Evolutionary conservation across 2,329 filamentous ascomycete genomes (phyloP), one percentile per base, ranked within the genome.

Genomic region (Seiridium unicorne): DNA sequence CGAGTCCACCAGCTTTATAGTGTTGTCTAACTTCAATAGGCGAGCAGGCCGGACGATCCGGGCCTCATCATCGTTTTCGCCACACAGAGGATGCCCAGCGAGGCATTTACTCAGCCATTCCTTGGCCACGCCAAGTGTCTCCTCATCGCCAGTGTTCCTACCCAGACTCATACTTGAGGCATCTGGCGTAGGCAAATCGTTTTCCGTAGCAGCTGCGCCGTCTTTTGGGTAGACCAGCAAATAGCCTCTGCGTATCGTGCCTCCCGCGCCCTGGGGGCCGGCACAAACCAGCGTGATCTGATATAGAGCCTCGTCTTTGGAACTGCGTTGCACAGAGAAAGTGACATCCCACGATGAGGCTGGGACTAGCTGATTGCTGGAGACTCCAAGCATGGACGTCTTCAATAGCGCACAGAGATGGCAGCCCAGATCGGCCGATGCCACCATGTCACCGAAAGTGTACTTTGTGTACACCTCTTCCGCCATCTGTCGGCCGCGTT

Each of bases 1-100:
- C 7, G 54, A 31, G 31, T 61, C 59, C 1, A 61, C 55, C 10
- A 61, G 42, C 26, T 40, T 47, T 34, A 61, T 58, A 5, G 53
- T 47, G 5, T 42, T 35, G 3, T 49, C 32, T 4, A 61, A 40
- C 1, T 35, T 44, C 3, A 61, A 40, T 7, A 61, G 44, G 6
- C 59, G 54, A 47, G 13, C 26, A 2, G 59, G 59, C 5, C 59
- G 54, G 1, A 54, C 55, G 4, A 42, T 38, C 5, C 47, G 47
- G 10, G 59, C 55, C 47, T 57, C 55, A 11, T 47, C 55, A 35
- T 54, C 55, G 11, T 53, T 51, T 8, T 58, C 40, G 3, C 9
- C 32, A 36, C 55, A 61, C 11, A 53, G 3, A 2, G 8, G 9
- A 5, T 61, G 59, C 35, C 47, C 48, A 5, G 31, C 2, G 8